Conservation (phyloP, 805 yeast species). For the Starmera pachycereana region DNA sequence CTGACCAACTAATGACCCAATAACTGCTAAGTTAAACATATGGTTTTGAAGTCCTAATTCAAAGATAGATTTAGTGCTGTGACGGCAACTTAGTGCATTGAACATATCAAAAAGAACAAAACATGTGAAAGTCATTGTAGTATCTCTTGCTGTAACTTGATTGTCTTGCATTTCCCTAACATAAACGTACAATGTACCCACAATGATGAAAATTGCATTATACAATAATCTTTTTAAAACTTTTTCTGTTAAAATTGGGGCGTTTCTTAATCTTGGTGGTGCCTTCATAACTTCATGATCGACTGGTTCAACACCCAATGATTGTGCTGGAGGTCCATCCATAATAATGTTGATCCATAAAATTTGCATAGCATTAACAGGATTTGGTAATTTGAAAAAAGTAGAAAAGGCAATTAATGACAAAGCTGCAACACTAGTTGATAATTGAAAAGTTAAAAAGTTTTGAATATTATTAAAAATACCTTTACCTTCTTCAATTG, state of each 20-base stretch:
- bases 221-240: slow-evolving; percentile 66
- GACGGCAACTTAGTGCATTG: slow-evolving; percentile 91
- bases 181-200: slow-evolving; percentile 87
- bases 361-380: slow-evolving; percentile 96
- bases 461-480: slow-evolving; percentile 93
- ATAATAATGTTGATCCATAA: slow-evolving; percentile 93
- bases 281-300: slow-evolving; percentile 91
- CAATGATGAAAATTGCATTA: slow-evolving; percentile 63
- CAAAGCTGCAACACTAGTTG: slow-evolving; percentile 92
- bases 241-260: slow-evolving; percentile 63
- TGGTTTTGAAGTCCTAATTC: slow-evolving; percentile 71
- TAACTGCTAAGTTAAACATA: slow-evolving; percentile 92
- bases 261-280: slow-evolving; percentile 90
- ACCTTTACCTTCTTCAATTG: slow-evolving; percentile 96
- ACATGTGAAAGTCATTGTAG: slow-evolving; percentile 98
- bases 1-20: slow-evolving; percentile 83
- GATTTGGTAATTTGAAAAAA: slow-evolving; percentile 80
- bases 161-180: slow-evolving; percentile 76
- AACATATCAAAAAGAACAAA: slow-evolving; percentile 95
- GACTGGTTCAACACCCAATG: slow-evolving; percentile 94
- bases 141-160: slow-evolving; percentile 83
- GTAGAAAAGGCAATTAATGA: slow-evolving; percentile 84
- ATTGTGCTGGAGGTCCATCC: slow-evolving; percentile 99
- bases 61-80: slow-evolving; percentile 72
- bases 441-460: slow-evolving; percentile 88